Evolutionary conservation across 83 land plant genomes (phyloP), one percentile per base, ranked within the genome.

Genomic region (Thuja plicata): DNA sequence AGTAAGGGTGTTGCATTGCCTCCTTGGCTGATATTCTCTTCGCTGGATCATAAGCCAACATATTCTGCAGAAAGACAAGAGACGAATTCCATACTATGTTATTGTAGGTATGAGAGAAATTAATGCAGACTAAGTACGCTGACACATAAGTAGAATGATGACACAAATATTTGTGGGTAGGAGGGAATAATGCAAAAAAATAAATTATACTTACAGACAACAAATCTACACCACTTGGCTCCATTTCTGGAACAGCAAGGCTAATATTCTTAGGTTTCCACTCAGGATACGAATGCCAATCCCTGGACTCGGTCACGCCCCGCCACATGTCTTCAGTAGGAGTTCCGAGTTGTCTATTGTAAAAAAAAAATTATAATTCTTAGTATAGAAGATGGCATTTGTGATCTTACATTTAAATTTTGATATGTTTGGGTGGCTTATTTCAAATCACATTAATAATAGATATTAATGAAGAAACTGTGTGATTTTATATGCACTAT

Each of bases 281-380:
- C 43, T 91, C 87, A 34, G 97, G 97, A 89, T 93, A 95, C 19
- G 87, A 93, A 94, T 95, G 98, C 97, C 97, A 96, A 70, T 94
- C 96, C 35, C 89, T 66, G 88, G 95, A 87, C 38, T 93, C 88
- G 54, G 87, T 92, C 3, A 94, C 95, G 16, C 95, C 94, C 24
- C 94, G 97, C 97, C 95, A 95, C 57, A 91, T 81, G 46, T 91
- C 91, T 90, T 95, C 96, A 52, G 89, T 94, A 32, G 97, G 95
- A 19, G 97, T 94, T 38, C 95, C 95, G 30, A 94, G 82, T 62
- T 90, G 81, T 91, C 95, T 93, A 77, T 30, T 1, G 19, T 27
- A 43, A 43, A 87, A 24, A 15, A 60, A 71, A 35, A 30, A 34
- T 2, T 32, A 50, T 27, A 7, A 35, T 10, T 10, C 16, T 24